These are phyloP conservation scores for Pestalotiopsis sp. DNA, from an alignment of 2,329 filamentous ascomycete genomes.

Conservation along the genomic window DNA sequence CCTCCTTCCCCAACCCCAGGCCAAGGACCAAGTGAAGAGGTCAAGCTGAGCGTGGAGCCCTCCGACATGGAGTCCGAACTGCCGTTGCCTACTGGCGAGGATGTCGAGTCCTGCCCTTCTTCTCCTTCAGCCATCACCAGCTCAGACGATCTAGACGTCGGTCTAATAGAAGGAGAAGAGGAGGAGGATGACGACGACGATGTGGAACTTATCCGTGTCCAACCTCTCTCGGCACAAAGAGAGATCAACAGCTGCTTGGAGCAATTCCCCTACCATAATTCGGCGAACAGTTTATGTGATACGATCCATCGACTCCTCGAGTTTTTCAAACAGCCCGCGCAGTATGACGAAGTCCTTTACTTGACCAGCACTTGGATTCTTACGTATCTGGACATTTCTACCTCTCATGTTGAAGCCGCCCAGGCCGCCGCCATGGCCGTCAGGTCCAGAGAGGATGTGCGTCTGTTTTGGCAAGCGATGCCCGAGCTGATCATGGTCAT, in stretches of 20 bases:
- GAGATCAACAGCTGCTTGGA: conserved; percentile 28
- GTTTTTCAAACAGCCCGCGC: conserved; percentile 30
- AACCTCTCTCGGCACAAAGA: neutral
- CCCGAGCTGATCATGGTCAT: conserved; percentile 52
- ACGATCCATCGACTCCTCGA: conserved; percentile 28
- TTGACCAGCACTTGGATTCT: conserved; percentile 54
- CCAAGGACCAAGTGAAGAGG: conserved; percentile 27
- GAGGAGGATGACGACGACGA: conserved; percentile 37
- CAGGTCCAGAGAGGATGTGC: conserved; percentile 47
- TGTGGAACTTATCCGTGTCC: conserved; percentile 18
- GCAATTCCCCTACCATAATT: conserved; percentile 32
- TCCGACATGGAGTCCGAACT: conserved; percentile 41
- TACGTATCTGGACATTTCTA: conserved; percentile 46
- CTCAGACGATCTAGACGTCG: conserved; percentile 47
- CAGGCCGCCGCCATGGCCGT: conserved; percentile 31
- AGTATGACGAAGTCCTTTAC: conserved; percentile 46
- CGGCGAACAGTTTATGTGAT: conserved; percentile 29
- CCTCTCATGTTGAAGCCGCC: conserved; percentile 28
- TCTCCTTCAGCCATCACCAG: conserved; percentile 43
- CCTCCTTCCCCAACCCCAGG: conserved; percentile 43
- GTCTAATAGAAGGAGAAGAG: conserved; percentile 24
- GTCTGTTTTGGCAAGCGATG: conserved; percentile 54
- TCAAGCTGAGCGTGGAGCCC: conserved; percentile 50
- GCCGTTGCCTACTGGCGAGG: conserved; percentile 25
- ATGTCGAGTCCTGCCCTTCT: conserved; percentile 28